A percentile compares a stretch with the other conserved stretches of the same genome.
Conservation (phyloP, 495 filamentous ascomycete genomes). For the Neurospora intermedia region DNA sequence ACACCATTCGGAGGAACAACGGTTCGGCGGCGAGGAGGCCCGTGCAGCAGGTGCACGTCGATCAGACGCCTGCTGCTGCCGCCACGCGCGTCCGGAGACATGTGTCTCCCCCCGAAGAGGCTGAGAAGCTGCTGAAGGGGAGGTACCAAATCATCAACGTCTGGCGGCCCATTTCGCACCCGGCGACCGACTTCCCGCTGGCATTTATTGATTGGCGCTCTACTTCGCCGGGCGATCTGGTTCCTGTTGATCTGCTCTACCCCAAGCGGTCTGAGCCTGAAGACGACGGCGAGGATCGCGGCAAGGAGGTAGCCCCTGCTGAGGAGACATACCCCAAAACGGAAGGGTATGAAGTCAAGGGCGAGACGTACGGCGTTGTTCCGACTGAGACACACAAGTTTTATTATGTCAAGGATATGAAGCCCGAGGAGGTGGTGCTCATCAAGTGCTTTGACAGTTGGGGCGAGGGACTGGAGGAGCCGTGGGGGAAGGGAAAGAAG, state of each 20-base stretch:
- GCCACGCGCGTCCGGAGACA: slow-evolving; percentile 56
- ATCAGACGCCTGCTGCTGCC: slow-evolving; percentile 61
- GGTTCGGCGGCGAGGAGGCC: slow-evolving; percentile 47
- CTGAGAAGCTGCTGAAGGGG: slow-evolving; percentile 45
- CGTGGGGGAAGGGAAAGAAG: slow-evolving; percentile 19
- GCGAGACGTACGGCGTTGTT: slow-evolving; percentile 60
- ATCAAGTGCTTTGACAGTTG: slow-evolving; percentile 77
- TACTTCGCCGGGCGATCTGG: slow-evolving; percentile 52
- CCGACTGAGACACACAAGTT: slow-evolving; percentile 51
- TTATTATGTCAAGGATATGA: slow-evolving; percentile 77
- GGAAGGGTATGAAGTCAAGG: slow-evolving; percentile 36
- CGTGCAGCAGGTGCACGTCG: slow-evolving; percentile 67
- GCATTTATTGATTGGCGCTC: slow-evolving; percentile 57
- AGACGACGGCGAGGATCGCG: slow-evolving; percentile 28
- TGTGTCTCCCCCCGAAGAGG: slow-evolving; percentile 34
- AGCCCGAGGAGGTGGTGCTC: slow-evolving; percentile 60
- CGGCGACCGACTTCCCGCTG: slow-evolving; percentile 57
- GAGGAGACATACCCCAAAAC: slow-evolving; percentile 12
- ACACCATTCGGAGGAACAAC: slow-evolving; percentile 61
- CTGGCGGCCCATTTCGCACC: slow-evolving; percentile 62
- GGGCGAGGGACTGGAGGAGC: slow-evolving; percentile 37
- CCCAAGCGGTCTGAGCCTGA: slow-evolving; percentile 30
- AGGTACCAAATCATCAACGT: slow-evolving; percentile 78
- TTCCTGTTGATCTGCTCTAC: slow-evolving; percentile 61
- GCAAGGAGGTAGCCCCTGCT: slow-evolving; percentile 25